Evolutionary conservation across 805 yeast species (phyloP), one percentile per base, ranked within the genome.

Genomic region (Saccharomycopsis selenospora): DNA sequence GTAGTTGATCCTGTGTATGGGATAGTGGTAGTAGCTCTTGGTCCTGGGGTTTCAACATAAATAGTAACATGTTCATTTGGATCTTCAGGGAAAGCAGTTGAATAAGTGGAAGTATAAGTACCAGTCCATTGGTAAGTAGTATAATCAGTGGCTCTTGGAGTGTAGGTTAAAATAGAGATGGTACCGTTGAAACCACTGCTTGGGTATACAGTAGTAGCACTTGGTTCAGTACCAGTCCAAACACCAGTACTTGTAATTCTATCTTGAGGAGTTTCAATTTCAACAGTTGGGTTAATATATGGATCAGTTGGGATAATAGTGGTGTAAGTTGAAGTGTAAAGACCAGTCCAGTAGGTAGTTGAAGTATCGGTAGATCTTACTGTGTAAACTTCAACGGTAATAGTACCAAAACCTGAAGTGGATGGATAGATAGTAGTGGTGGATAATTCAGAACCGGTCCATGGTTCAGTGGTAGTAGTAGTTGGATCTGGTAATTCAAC

Each of bases 271-370:
- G 24, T 40, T 18, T 23, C 26, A 26, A 40, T 28, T 23, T 40
- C 43, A 40, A 40, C 18, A 22, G 26, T 27, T 46, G 54, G 54
- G 47, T n/a, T 47, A 2, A 8, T 41, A 22, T 43, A 46, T 3
- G 42, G 20, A 11, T 20, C 18, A 17, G 36, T 23, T 10, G 43
- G 17, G n/a, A 44, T 45, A 13, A 43, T 29, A 23, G 46, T 42
- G 7, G 25, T 23, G 23, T 46, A 43, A 8, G 29, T 27, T 11
- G 49, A 47, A 18, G 53, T 49, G 2, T 46, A 49, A 46, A 46
- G 5, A 46, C 46, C 18, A 43, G 42, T 27, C 49, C 49, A 2
- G 47, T 40, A 24, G n/a, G 27, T 36, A 4, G 48, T 42, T 10
- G 17, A 18, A 6, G 42, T 36, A 22, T 24, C 26, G 2, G 47